Evolutionary conservation across 2,329 filamentous ascomycete species (phyloP).

Genomic region (Purpureocillium takamizusanense): DNA sequence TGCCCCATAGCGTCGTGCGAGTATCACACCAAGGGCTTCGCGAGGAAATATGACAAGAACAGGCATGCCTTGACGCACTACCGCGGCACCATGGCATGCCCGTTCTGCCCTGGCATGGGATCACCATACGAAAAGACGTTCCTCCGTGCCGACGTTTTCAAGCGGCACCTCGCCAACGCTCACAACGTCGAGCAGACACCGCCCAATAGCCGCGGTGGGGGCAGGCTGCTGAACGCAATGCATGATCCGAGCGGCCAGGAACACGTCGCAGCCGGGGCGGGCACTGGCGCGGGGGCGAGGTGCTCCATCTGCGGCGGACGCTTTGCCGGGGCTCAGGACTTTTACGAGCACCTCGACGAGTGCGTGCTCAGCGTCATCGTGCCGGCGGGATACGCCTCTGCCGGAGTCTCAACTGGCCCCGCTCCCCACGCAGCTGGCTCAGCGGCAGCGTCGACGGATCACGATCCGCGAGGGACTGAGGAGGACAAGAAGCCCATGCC

Average conservation of each 20-base stretch:
- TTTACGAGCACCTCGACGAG: slow-evolving; percentile 87
- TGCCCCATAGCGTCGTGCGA: slow-evolving; percentile 91
- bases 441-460: neutral
- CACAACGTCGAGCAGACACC: slow-evolving; percentile 92
- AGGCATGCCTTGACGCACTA: slow-evolving; percentile 93
- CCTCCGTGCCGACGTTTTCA: slow-evolving; percentile 94
- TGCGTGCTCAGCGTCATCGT: slow-evolving; percentile 52
- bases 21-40: slow-evolving; percentile 90
- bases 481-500: too few species aligned
- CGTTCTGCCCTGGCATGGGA: slow-evolving; percentile 84
- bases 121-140: slow-evolving; percentile 90
- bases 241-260: neutral
- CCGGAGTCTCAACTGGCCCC: too few species aligned
- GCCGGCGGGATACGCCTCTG: slow-evolving; percentile 15
- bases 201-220: slow-evolving; percentile 60
- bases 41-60: slow-evolving; percentile 97
- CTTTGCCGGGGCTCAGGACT: slow-evolving; percentile 85
- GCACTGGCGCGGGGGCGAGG: slow-evolving; percentile 55
- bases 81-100: slow-evolving; percentile 96
- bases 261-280: neutral
- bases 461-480: too few species aligned
- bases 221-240: slow-evolving; percentile 7
- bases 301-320: slow-evolving; percentile 80
- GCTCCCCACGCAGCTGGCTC: neutral
- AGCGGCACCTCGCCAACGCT: slow-evolving; percentile 84